Evolutionary conservation across 208 protist genomes (phyloP).

Genomic region (Trypanosoma brucei): DNA sequence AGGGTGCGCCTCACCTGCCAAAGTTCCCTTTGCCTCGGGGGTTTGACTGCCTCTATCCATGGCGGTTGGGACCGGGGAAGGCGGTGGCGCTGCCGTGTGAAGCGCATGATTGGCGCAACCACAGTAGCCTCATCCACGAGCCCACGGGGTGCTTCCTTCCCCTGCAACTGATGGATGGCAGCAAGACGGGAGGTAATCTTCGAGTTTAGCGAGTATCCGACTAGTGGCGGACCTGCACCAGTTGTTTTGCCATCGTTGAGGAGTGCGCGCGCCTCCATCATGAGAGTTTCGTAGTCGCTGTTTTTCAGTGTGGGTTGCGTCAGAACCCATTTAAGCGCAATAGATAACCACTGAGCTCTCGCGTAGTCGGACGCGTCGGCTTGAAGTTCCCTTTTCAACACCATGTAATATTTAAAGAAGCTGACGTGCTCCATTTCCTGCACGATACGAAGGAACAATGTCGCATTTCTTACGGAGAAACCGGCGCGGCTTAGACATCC

Average conservation of each 20-base stretch:
- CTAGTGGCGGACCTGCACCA: neutral
- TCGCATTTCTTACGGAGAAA: slow-evolving; percentile 51
- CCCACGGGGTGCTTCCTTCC: neutral
- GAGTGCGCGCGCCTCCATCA: slow-evolving; percentile 12
- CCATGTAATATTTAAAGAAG: slow-evolving; percentile 67
- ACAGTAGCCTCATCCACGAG: neutral
- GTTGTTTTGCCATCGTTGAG: neutral
- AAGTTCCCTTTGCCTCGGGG: neutral
- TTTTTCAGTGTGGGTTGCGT: slow-evolving; percentile 5
- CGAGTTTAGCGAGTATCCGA: slow-evolving; percentile 2
- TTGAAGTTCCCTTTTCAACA: slow-evolving; percentile 24
- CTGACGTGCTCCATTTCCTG: slow-evolving; percentile 60
- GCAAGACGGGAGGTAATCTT: slow-evolving; percentile 9
- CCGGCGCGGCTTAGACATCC: slow-evolving; percentile 3
- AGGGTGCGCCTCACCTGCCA: slow-evolving; percentile 8
- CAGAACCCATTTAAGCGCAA: slow-evolving; percentile 22
- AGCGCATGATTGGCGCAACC: slow-evolving; percentile 8
- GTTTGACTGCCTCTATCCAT: neutral
- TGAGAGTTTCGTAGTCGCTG: slow-evolving; percentile 16
- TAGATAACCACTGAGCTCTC: slow-evolving; percentile 18
- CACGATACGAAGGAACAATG: slow-evolving; percentile 55
- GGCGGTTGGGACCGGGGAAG: slow-evolving; percentile 2
- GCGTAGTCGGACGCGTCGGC: neutral
- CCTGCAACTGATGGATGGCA: slow-evolving; percentile 7
- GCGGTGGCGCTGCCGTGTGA: slow-evolving; percentile 12